Evolutionary conservation across 208 protist genomes (phyloP).

Genomic region (Acanthamoeba castellanii): DNA sequence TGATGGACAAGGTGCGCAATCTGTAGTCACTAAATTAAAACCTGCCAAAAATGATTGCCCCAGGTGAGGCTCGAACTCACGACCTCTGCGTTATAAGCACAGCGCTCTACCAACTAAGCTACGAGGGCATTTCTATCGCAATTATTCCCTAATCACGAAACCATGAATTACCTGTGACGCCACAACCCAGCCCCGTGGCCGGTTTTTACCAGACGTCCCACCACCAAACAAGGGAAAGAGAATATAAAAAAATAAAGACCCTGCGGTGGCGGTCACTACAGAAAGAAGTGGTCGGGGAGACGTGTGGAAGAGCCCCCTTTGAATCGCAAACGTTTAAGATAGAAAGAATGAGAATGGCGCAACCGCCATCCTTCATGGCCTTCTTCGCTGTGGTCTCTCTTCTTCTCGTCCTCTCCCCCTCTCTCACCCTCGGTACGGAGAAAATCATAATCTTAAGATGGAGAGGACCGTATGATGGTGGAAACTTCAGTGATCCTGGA

Average conservation of each 20-base stretch:
- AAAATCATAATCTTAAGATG: too few relatives aligned
- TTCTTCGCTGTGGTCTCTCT: background rate
- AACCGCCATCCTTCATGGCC: background rate
- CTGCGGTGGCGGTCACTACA: background rate
- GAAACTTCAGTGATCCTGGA: background rate
- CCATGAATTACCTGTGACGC: background rate
- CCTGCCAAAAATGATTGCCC: slow-evolving; percentile 55
- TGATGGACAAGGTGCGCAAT: too few relatives aligned
- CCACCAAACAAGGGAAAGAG: background rate
- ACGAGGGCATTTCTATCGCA: background rate
- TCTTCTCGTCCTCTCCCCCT: background rate
- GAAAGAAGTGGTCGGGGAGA: too few relatives aligned
- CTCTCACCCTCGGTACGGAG: too few relatives aligned
- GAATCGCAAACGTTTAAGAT: too few relatives aligned
- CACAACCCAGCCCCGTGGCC: too few relatives aligned
- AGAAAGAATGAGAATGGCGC: background rate
- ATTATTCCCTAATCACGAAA: background rate
- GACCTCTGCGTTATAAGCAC: slow-evolving; percentile 78
- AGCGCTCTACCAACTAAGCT: slow-evolving; percentile 77
- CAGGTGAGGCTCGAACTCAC: slow-evolving; percentile 75
- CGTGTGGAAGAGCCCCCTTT: too few relatives aligned
- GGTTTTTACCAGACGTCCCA: background rate
- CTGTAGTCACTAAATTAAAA: too few relatives aligned
- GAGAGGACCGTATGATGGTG: too few relatives aligned
- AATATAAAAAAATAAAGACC: background rate